Conservation (phyloP, 257 asterid species). For the Solanum sejunctum region DNA sequence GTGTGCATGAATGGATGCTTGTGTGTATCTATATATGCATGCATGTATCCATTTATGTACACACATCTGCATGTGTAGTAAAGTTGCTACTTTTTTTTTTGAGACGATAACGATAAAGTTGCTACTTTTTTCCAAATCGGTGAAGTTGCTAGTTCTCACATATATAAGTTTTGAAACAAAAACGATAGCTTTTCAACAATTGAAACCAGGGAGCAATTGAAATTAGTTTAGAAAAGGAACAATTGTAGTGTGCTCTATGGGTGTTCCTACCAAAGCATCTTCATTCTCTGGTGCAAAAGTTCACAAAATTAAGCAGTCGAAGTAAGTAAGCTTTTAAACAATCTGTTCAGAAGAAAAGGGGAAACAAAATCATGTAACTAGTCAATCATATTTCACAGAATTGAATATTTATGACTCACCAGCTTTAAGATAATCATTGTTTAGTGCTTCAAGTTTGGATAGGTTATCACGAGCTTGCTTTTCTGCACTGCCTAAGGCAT, state of each 20-base stretch:
- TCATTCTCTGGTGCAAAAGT: background rate
- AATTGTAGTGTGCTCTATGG: background rate
- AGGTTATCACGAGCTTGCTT: conserved; percentile 64
- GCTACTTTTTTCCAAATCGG: background rate
- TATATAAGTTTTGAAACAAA: background rate
- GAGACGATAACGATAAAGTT: background rate
- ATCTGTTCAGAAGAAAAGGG: background rate
- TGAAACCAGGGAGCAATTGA: background rate
- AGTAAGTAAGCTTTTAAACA: background rate
- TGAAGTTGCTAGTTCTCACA: background rate
- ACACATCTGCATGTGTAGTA: background rate
- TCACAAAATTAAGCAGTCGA: background rate
- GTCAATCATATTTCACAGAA: background rate
- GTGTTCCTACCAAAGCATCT: background rate
- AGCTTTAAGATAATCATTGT: conserved; percentile 47
- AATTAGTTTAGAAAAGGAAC: background rate
- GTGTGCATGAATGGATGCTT: background rate
- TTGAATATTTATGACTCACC: conserved; percentile 30
- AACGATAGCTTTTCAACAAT: background rate
- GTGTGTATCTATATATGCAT: background rate
- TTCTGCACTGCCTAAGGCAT: conserved; percentile 93
- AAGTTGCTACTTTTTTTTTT: background rate
- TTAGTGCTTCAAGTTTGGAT: conserved; percentile 52
- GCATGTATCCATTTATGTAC: background rate
- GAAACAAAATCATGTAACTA: background rate